Conservation (phyloP, 1,139 yeast species). For the Kazachstania sp. region DNA sequence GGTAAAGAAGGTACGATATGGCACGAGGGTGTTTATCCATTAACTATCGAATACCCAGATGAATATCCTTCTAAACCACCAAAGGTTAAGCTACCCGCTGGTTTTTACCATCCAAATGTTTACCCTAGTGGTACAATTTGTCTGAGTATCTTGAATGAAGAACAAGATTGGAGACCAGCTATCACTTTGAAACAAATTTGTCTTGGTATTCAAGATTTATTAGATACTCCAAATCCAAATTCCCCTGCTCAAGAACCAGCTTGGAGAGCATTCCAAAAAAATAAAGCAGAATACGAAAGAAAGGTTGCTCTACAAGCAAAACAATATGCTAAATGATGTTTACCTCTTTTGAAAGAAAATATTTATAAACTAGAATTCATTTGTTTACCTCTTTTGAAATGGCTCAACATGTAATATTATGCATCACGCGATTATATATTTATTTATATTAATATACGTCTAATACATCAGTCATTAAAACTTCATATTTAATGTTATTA, state of each 20-base stretch:
- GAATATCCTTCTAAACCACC: conserved; percentile 98
- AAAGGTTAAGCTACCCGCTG: conserved; percentile 76
- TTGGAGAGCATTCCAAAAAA: conserved; percentile 73
- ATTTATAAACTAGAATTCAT: too few relatives aligned
- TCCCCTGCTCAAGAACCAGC: conserved; percentile 99
- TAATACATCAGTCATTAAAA: not conserved
- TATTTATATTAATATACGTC: not conserved
- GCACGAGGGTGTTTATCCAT: conserved; percentile 80
- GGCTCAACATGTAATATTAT: conserved; percentile 1
- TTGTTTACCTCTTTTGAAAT: not conserved
- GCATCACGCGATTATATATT: not conserved
- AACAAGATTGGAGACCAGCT: conserved; percentile 98
- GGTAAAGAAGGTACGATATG: conserved; percentile 82
- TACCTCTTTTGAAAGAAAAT: not conserved
- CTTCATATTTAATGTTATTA: not conserved
- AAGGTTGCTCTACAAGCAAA: conserved; percentile 78
- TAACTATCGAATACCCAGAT: conserved; percentile 71
- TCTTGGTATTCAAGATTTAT: conserved; percentile 84
- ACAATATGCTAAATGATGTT: conserved; percentile 43
- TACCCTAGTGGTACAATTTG: conserved; percentile 97
- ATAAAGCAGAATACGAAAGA: conserved; percentile 59
- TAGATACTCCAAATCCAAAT: conserved; percentile 84
- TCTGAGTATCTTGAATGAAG: conserved; percentile 84
- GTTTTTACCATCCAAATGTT: conserved; percentile 92
- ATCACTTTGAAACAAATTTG: conserved; percentile 84